Base-by-base conservation (phyloP, 129 eudicot genomes). In the Calendula officinalis region DNA sequence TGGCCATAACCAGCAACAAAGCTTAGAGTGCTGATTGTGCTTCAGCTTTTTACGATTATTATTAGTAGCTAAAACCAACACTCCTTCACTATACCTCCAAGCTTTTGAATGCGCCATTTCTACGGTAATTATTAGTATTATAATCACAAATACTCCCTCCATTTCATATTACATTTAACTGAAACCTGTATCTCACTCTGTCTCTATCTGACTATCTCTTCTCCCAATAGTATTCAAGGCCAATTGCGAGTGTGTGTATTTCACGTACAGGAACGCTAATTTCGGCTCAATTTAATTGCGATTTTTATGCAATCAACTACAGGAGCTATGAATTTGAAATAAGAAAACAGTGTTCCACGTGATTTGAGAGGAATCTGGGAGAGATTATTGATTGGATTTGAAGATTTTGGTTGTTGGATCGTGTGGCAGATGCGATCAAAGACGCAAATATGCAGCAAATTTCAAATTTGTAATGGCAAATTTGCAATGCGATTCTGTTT, bases 1-100 rank as follows among this genome's bases (percentile, higher is more conserved):
- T 73, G 8, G 73, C 62, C 88, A 80, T 72, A 66, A 62, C 82
- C 76, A 68, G 33, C 82, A 77, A 66, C 76, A 72, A 33, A 60
- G 64, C 49, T 50, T 45, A 30, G 42, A 51, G 4, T 60, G 68
- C 68, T 55, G 67, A 62, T 57, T 32, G 38, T 67, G 52, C 52
- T 75, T 71, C 55, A 58, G 41, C 67, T 65, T 73, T 37, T 55
- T 72, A 16, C 62, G 54, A 73, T 57, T 38, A 57, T 56, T 66
- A 59, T 58, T 76, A 62, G 47, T 70, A 45, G 75, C 53, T 56
- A 56, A 68, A 33, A 77, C 73, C 60, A 79, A 74, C 43, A 65
- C 60, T 4, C 77, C 72, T 17, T 70, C 80, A 78, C 75, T 75
- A 73, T 65, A 51, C 55, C 77, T 76, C 82, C 77, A 76, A 39